phyloP scores from a whole-genome alignment of 1,284 basidiomycete species.

The Trametes polyzona region DNA sequence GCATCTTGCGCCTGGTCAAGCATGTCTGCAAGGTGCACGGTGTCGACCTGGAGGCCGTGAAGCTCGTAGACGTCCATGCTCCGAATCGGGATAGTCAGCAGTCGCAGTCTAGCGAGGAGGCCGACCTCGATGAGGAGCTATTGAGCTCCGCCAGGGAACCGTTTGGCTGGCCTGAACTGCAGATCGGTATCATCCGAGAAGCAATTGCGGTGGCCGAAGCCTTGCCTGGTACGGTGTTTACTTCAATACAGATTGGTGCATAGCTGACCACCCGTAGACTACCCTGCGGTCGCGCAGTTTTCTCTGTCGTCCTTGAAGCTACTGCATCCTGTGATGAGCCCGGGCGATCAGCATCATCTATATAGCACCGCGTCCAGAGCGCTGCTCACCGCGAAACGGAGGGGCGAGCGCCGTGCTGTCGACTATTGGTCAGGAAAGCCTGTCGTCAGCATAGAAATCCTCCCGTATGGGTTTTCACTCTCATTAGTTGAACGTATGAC shows the following conservation, averaged over 20 bases:
- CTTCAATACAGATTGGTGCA: background rate
- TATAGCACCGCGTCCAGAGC: slow-evolving; percentile 72
- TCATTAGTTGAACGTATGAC: background rate
- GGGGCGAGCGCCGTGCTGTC: slow-evolving; percentile 71
- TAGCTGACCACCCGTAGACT: slow-evolving; percentile 51
- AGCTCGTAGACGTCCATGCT: slow-evolving; percentile 41
- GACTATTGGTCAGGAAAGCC: slow-evolving; percentile 87
- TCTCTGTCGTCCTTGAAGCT: slow-evolving; percentile 77
- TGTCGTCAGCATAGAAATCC: slow-evolving; percentile 77
- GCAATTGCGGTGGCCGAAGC: slow-evolving; percentile 90
- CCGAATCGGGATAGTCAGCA: slow-evolving; percentile 28
- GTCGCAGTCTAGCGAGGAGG: slow-evolving; percentile 24
- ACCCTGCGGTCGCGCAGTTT: slow-evolving; percentile 77
- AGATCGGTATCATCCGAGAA: slow-evolving; percentile 89
- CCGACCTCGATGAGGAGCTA: slow-evolving; percentile 41
- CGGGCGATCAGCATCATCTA: slow-evolving; percentile 79
- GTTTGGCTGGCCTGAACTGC: slow-evolving; percentile 93
- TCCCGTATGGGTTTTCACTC: slow-evolving; percentile 70
- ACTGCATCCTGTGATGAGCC: slow-evolving; percentile 65
- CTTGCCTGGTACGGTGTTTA: slow-evolving; percentile 74
- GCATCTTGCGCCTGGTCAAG: slow-evolving; percentile 73
- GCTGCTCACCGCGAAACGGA: slow-evolving; percentile 69
- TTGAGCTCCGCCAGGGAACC: slow-evolving; percentile 48
- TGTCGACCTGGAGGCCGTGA: slow-evolving; percentile 73
- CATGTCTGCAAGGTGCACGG: slow-evolving; percentile 80